phyloP scores from a whole-genome alignment of 2,329 filamentous ascomycete genomes.

The Apiospora sp. region DNA sequence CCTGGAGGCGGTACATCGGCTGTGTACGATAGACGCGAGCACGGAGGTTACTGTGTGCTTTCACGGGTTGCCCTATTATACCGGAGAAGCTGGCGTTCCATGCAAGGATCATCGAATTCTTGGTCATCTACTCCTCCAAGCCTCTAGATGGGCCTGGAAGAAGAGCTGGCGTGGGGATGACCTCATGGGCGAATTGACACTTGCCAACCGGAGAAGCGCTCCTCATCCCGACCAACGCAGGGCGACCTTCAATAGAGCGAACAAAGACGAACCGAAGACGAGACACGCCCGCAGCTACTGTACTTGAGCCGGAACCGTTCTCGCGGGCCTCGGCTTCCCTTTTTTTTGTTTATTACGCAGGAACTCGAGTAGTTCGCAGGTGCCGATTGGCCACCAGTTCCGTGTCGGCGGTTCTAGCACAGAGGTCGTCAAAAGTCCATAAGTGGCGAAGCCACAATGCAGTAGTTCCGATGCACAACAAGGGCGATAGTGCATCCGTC shows the following conservation, averaged over 20 bases:
- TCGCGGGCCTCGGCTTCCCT: background rate
- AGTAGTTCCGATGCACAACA: conserved; percentile 14
- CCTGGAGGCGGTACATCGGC: conserved; percentile 12
- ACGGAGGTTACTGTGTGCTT: background rate
- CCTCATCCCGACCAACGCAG: background rate
- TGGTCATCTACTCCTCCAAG: background rate
- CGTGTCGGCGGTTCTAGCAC: background rate
- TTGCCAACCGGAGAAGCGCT: background rate
- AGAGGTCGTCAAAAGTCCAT: conserved; percentile 6
- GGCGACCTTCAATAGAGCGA: background rate
- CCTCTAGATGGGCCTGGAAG: background rate
- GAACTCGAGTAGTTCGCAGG: background rate
- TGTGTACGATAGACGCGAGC: background rate
- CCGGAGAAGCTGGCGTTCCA: conserved; percentile 5
- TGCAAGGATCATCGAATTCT: conserved; percentile 7
- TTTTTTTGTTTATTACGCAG: background rate
- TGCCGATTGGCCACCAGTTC: background rate
- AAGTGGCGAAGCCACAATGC: conserved; percentile 16
- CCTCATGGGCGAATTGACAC: background rate
- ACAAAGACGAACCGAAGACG: background rate
- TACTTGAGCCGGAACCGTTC: conserved; percentile 5
- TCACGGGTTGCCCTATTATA: conserved; percentile 13
- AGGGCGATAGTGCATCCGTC: conserved; percentile 1
- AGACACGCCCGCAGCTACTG: background rate
- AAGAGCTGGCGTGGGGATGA: background rate